These are phyloP conservation scores for Kalmanozyma brasiliensis DNA, from an alignment of 1,284 basidiomycete genomes.

Conservation along the genomic window DNA sequence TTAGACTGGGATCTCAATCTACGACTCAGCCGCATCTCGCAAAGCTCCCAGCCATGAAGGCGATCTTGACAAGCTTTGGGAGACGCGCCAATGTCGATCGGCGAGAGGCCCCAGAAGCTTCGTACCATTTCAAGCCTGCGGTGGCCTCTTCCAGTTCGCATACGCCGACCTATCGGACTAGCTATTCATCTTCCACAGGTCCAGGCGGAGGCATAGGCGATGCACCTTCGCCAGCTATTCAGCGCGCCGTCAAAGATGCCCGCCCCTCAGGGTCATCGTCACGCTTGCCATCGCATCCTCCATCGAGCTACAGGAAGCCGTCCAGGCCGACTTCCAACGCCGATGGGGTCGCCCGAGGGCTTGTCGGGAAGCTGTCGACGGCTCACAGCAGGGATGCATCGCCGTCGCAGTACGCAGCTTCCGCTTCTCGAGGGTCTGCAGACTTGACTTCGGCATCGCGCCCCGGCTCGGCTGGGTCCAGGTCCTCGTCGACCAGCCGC, in stretches of 20 bases:
- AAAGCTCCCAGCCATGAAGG: constrained; percentile 16
- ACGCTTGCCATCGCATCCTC: constrained; percentile 10
- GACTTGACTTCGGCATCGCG: too few species aligned
- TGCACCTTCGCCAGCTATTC: constrained; percentile 4
- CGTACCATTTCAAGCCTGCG: constrained; percentile 4
- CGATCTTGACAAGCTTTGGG: constrained; percentile 32
- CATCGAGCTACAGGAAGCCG: constrained; percentile 23
- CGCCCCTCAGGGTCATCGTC: background rate
- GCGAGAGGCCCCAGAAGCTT: background rate
- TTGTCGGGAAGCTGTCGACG: constrained; percentile 17
- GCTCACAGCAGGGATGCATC: constrained; percentile 8
- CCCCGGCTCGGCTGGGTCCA: too few species aligned
- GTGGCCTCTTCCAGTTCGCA: background rate
- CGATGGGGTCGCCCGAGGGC: constrained; percentile 2
- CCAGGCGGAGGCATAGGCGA: constrained; percentile 22
- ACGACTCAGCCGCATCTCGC: background rate
- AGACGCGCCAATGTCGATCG: constrained; percentile 19
- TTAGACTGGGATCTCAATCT: background rate
- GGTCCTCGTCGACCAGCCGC: too few species aligned
- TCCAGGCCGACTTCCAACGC: background rate
- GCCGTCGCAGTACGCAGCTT: background rate
- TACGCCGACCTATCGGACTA: background rate
- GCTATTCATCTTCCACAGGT: constrained; percentile 13
- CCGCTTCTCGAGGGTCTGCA: background rate
- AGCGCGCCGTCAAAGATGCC: background rate